Base-by-base conservation (phyloP, 2,329 filamentous ascomycete species). In the Xylaria hypoxylon region DNA sequence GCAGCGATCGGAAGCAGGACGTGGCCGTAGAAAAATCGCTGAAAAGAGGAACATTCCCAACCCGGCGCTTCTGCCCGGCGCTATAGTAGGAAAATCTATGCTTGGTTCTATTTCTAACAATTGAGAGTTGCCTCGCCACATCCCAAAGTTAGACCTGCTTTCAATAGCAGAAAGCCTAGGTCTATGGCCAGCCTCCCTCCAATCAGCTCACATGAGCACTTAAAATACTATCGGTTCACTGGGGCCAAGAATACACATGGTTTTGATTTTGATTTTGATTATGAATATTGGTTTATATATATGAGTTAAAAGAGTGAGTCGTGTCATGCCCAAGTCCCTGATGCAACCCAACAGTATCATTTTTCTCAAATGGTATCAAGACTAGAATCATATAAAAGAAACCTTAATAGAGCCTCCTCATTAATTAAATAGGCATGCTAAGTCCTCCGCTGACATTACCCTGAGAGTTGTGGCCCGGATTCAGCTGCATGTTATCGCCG, bases 361-460 rank as follows among this genome's bases (percentile, higher is more conserved):
- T 71, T 51, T 58, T 68, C 65, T 65, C 67, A 68, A 66, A 68
- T 73, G 71, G 68, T 74, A 74, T 74, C 72, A 62, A 69, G 50
- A 59, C 52, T 64, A 53, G 51, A 67, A 64, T n/a, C 40, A 60
- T 60, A 61, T 15, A 22, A 57, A 47, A 63, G 11, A 58, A 58
- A 44, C 33, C 6, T 47, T 35, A 40, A 48, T 44, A 28, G 4
- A 40, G 19, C 47, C 28, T 60, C n/a, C 13, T 62, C 51, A 57
- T 44, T 13, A 31, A 70, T 71, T 42, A 68, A 51, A 38, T 53
- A 11, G 28, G 28, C 57, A 71, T 68, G 17, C 64, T 62, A 2
- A 58, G 62, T 19, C 60, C 62, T 13, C 17, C 15, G n/a, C 42
- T 35, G 19, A 22, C 55, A 38, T 62, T 60, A 22, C 42, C 55